phyloP scores from a whole-genome alignment of 768 basidiomycete species.

The Chiua virens region DNA sequence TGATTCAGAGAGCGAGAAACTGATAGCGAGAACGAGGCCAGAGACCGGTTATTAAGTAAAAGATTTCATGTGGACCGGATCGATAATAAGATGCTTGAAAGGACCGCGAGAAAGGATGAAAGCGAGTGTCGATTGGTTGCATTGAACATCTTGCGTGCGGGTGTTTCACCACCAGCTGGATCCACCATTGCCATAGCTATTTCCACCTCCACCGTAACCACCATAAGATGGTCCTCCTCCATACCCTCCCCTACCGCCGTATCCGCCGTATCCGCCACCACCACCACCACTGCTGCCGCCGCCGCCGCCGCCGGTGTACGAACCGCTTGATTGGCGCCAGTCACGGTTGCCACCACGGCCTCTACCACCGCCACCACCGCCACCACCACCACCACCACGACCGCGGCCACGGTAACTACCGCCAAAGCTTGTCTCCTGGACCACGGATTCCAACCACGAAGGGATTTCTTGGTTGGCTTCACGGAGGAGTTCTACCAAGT shows the following conservation, averaged over 20 bases:
- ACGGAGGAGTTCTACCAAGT: conserved; percentile 88
- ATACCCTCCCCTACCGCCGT: conserved; percentile 42
- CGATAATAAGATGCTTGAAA: conserved; percentile 18
- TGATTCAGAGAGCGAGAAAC: conserved; percentile 34
- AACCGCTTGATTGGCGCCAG: conserved; percentile 30
- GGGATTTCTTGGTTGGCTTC: conserved; percentile 98
- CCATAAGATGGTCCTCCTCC: conserved; percentile 35
- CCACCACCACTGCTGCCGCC: conserved; percentile 26
- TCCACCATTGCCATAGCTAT: conserved; percentile 32
- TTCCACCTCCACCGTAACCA: conserved; percentile 29
- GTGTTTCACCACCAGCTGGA: conserved; percentile 51
- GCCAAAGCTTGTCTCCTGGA: conserved; percentile 77
- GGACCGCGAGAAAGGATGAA: conserved; percentile 3
- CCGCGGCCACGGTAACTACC: conserved; percentile 57
- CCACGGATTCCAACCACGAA: conserved; percentile 83
- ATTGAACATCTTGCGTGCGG: conserved; percentile 6
- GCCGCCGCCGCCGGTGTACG: conserved; percentile 35
- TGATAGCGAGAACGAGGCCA: conserved; percentile 20
- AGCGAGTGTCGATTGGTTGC: conserved; percentile 9
- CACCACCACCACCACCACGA: conserved; percentile 37
- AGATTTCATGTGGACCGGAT: conserved; percentile 25
- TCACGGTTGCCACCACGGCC: conserved; percentile 39
- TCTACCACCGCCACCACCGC: conserved; percentile 25
- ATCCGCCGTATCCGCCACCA: conserved; percentile 35
- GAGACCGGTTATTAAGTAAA: conserved; percentile 18